Evolutionary conservation across 768 basidiomycete genomes (phyloP), one percentile per base, ranked within the genome.

Genomic region (Boletus rex-veris): DNA sequence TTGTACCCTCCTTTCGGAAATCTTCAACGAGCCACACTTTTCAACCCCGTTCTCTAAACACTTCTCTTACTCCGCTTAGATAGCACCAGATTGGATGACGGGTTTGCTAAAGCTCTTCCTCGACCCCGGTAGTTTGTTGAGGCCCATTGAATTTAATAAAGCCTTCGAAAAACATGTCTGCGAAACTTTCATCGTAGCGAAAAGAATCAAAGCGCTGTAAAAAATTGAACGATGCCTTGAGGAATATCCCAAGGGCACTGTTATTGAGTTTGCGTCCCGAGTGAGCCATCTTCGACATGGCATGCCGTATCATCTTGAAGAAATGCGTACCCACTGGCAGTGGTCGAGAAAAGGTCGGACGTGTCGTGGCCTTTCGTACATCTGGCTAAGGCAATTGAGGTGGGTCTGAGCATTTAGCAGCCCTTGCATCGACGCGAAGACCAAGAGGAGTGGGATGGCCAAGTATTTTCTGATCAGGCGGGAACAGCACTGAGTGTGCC

Each of bases 381-480:
- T 84, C n/a, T 71, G 71, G 41, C 59, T 61, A 4, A 89, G 68
- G 79, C 85, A 84, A 24, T 74, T 67, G 26, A 75, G 62, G 36
- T 80, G 75, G 11, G 77, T 73, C 45, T 73, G 71, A 9, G 70
- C 48, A 50, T 80, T 75, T 10, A 78, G 64, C 16, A 87, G 67
- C 11, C 73, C 76, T 16, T 75, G 74, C 39, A 85, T 76, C 76
- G 41, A 80, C 73, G 7, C 68, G 52, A 57, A n/a, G n/a, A n/a
- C n/a, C n/a, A n/a, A n/a, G n/a, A n/a, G n/a, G n/a, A 80, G 61
- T 71, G 64, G 83, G 70, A 61, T 82, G 80, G 15, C 58, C 57
- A 16, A 86, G 75, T 36, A 86, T 75, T 45, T 76, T 74, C 46
- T 79, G 47, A 86, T 75, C 53, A 81, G 4, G 75, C 83, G 2